Evolutionary conservation across 805 yeast species (phyloP).

Genomic region (Torulaspora delbrueckii): DNA sequence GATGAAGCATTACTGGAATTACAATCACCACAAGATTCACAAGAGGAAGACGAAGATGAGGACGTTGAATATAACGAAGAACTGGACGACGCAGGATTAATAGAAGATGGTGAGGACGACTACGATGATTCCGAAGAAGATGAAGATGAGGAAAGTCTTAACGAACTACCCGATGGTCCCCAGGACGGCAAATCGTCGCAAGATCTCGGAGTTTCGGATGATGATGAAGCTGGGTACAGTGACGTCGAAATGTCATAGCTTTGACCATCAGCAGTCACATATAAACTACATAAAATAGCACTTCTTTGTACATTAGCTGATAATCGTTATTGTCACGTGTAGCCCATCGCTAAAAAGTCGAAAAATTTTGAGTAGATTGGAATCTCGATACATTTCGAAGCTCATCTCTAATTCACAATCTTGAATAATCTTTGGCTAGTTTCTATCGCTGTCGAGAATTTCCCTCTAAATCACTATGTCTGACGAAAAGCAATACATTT

Average conservation of each 20-base stretch:
- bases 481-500: slow-evolving; percentile 59
- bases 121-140: slow-evolving; percentile 29
- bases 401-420: background rate
- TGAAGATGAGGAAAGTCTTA: slow-evolving; percentile 30
- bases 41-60: slow-evolving; percentile 38
- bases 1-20: slow-evolving; percentile 40
- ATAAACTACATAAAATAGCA: background rate
- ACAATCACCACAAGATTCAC: slow-evolving; percentile 35
- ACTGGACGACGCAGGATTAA: slow-evolving; percentile 43
- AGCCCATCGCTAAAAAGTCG: background rate
- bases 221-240: slow-evolving; percentile 35
- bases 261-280: background rate
- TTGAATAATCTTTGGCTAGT: background rate
- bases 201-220: slow-evolving; percentile 25
- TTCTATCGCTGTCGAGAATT: background rate
- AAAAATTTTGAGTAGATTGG: background rate
- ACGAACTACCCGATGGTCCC: slow-evolving; percentile 4
- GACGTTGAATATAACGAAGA: slow-evolving; percentile 73
- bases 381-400: background rate
- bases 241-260: slow-evolving; percentile 38
- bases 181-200: background rate
- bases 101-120: slow-evolving; percentile 46
- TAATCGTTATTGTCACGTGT: background rate
- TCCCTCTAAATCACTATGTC: slow-evolving; percentile 17
- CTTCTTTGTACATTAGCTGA: background rate